Percentiles rank a stretch among this genome's conserved stretches.
Evolutionary conservation across 2,329 filamentous ascomycete species (phyloP).

Genomic region (Arthrobotrys musiformis): DNA sequence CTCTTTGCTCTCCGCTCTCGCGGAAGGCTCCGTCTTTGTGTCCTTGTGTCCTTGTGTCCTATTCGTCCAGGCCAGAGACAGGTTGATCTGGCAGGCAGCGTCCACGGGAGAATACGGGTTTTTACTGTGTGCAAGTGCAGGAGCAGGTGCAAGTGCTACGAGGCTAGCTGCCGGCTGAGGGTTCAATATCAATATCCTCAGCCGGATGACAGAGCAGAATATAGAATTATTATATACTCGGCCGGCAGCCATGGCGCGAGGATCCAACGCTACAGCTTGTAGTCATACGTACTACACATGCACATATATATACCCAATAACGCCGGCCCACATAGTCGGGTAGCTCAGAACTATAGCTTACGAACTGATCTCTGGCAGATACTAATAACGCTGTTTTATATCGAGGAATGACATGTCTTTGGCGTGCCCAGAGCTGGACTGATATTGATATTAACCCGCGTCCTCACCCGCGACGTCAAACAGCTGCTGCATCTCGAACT

Average conservation of each 20-base stretch:
- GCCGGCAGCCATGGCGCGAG: slow-evolving; percentile 29
- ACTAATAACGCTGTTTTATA: too few relatives aligned
- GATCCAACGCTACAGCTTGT: slow-evolving; percentile 28
- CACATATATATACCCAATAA: background rate
- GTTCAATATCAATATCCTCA: slow-evolving; percentile 19
- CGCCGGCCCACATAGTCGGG: too few relatives aligned
- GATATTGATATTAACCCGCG: background rate
- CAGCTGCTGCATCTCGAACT: background rate
- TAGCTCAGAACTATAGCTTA: too few relatives aligned
- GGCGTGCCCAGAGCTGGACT: background rate
- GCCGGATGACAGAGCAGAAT: background rate
- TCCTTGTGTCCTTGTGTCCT: slow-evolving; percentile 17
- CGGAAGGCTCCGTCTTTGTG: too few relatives aligned
- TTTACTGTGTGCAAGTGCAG: too few relatives aligned
- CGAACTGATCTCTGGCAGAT: too few relatives aligned
- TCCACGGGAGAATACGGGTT: slow-evolving; percentile 17
- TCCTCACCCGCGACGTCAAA: slow-evolving; percentile 17
- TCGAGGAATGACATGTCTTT: slow-evolving; percentile 10
- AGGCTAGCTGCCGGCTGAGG: slow-evolving; percentile 3
- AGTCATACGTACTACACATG: background rate
- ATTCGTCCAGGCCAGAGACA: background rate
- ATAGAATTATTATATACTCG: background rate
- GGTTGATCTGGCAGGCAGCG: background rate
- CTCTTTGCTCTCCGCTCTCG: too few relatives aligned
- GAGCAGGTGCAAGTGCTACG: background rate